Conservation (phyloP, 306 rosid genomes). For the Senna tora region DNA sequence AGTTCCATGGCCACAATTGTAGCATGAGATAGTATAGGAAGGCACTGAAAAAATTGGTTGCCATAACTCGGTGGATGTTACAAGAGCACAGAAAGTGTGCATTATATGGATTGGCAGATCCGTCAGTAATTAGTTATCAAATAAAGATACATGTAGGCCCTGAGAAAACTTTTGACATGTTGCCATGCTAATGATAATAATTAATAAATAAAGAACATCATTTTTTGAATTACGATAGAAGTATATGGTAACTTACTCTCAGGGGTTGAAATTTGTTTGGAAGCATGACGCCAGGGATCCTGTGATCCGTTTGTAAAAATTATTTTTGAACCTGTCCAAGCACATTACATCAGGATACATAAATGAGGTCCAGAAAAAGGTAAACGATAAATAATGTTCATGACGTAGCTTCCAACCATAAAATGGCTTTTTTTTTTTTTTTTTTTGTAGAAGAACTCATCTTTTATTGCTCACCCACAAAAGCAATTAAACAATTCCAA, state of each 20-base stretch:
- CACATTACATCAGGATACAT: conserved; percentile 22
- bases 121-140: conserved; percentile 26
- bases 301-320: too few species aligned
- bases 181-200: background rate
- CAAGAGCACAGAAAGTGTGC: conserved; percentile 10
- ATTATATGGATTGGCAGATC: conserved; percentile 6
- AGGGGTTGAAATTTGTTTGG: too few species aligned
- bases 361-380: background rate
- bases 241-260: conserved; percentile 22
- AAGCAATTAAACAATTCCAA: background rate
- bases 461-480: background rate
- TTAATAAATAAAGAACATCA: conserved; percentile 1
- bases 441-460: background rate
- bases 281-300: too few species aligned
- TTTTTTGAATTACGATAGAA: conserved; percentile 3
- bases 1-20: conserved; percentile 90
- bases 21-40: conserved; percentile 71
- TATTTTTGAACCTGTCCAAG: too few species aligned
- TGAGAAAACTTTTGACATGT: background rate
- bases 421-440: background rate
- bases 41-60: conserved; percentile 72
- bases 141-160: conserved; percentile 24
- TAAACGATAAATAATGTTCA: conserved; percentile 16
- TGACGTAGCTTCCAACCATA: background rate
- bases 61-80: conserved; percentile 23